phyloP scores from a whole-genome alignment of 352 stramenopile species.

The Pythium myriotylum region DNA sequence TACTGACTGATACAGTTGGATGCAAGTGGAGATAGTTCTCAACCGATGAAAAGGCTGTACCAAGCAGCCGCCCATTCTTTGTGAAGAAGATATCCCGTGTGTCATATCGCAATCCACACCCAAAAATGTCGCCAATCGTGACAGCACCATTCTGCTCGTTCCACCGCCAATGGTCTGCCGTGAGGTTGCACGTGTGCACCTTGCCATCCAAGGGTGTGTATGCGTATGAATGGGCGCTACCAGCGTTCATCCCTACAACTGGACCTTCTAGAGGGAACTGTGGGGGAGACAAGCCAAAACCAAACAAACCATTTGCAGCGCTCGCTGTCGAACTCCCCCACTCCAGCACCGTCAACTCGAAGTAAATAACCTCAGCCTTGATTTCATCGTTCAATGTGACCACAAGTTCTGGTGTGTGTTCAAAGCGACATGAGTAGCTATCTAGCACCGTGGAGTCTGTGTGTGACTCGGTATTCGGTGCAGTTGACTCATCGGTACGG shows the following conservation, averaged over 20 bases:
- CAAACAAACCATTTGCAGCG: constrained; percentile 30
- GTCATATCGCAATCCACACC: constrained; percentile 78
- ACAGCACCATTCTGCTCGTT: constrained; percentile 50
- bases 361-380: constrained; percentile 83
- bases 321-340: constrained; percentile 36
- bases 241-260: constrained; percentile 50
- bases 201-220: constrained; percentile 75
- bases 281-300: constrained; percentile 64
- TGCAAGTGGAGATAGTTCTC: constrained; percentile 45
- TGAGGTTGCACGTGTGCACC: constrained; percentile 54
- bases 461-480: constrained; percentile 16
- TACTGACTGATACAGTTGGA: constrained; percentile 77
- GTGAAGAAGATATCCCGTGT: constrained; percentile 87
- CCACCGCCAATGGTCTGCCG: constrained; percentile 75
- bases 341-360: constrained; percentile 76
- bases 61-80: constrained; percentile 80
- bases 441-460: constrained; percentile 8
- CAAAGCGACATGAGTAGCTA: constrained; percentile 76
- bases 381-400: constrained; percentile 70
- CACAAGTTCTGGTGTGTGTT: constrained; percentile 70
- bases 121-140: constrained; percentile 67
- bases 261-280: constrained; percentile 75
- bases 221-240: constrained; percentile 53
- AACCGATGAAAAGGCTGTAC: constrained; percentile 82
- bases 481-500: constrained; percentile 42